Conservation (phyloP, 441 rosid species). For the Rhodomyrtus psidioides region DNA sequence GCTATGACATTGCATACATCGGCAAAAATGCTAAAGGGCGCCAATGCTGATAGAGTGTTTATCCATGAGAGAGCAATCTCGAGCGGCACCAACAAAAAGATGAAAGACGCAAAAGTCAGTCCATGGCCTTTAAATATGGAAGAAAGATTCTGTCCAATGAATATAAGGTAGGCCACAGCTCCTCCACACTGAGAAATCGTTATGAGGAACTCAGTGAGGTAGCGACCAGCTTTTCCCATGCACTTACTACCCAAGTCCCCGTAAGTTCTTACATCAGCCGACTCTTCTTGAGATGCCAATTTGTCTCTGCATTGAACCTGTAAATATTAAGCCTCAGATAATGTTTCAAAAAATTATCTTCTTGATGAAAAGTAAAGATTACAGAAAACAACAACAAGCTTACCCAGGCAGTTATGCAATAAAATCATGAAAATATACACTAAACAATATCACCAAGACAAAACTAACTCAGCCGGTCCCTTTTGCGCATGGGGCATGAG, state of each 20-base stretch:
- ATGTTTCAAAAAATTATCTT: background rate
- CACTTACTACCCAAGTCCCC: slow-evolving; percentile 77
- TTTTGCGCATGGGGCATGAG: background rate
- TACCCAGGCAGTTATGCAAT: fast-evolving
- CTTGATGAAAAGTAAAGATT: background rate
- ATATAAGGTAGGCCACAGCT: slow-evolving; percentile 69
- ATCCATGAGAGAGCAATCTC: slow-evolving; percentile 65
- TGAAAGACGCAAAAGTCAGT: slow-evolving; percentile 28
- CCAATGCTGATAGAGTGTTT: slow-evolving; percentile 55
- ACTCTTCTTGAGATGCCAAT: slow-evolving; percentile 42
- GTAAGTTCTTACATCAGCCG: slow-evolving; percentile 49
- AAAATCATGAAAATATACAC: background rate
- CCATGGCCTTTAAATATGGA: slow-evolving; percentile 36
- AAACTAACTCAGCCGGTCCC: background rate
- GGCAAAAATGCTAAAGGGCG: slow-evolving; percentile 79
- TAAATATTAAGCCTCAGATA: background rate
- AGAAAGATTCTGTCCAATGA: slow-evolving; percentile 76
- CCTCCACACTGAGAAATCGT: slow-evolving; percentile 80
- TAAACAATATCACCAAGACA: background rate
- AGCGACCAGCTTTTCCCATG: slow-evolving; percentile 64
- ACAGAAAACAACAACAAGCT: background rate
- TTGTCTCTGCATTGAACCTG: slow-evolving; percentile 74
- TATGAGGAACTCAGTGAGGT: slow-evolving; percentile 62
- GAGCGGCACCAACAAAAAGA: slow-evolving; percentile 64
- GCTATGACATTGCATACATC: slow-evolving; percentile 68